These are phyloP conservation scores for Colletotrichum godetiae DNA, from an alignment of 2,329 filamentous ascomycete genomes.

Conservation along the genomic window DNA sequence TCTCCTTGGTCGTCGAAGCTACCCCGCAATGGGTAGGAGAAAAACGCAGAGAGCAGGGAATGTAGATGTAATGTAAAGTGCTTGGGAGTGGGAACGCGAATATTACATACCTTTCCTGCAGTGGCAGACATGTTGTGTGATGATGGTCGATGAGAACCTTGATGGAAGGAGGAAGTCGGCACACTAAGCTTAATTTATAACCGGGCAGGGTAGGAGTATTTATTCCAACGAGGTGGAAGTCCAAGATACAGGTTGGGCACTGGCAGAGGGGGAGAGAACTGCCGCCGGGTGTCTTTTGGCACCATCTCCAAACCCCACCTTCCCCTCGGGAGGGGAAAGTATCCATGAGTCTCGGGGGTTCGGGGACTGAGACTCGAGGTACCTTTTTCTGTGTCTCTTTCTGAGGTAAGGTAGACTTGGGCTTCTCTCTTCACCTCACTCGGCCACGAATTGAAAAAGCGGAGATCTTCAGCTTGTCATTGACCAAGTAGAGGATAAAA, in stretches of 20 bases:
- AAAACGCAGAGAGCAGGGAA: constrained; percentile 14
- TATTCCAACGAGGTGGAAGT: constrained; percentile 21
- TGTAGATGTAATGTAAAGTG: neutral
- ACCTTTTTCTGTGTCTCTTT: neutral
- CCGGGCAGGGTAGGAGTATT: constrained; percentile 34
- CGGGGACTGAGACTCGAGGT: constrained; percentile 20
- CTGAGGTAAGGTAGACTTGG: neutral
- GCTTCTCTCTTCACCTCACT: neutral
- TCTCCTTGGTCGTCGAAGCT: constrained; percentile 15
- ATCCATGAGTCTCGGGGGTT: constrained; percentile 28
- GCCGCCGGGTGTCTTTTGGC: constrained; percentile 22
- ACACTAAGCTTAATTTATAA: constrained; percentile 22
- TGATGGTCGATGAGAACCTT: constrained; percentile 35
- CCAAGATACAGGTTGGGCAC: constrained; percentile 14
- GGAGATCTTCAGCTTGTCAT: constrained; percentile 22
- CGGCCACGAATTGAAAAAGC: constrained; percentile 5
- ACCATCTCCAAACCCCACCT: constrained; percentile 34
- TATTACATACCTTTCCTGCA: constrained; percentile 35
- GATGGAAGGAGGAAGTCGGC: constrained; percentile 29
- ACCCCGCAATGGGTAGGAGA: constrained; percentile 27
- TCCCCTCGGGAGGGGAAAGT: constrained; percentile 14
- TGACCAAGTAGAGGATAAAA: constrained; percentile 15
- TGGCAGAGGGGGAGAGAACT: constrained; percentile 17
- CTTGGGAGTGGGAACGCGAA: neutral
- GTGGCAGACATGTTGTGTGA: constrained; percentile 36